phyloP scores from a whole-genome alignment of 495 filamentous ascomycete genomes.

The Hypoxylon rickii region DNA sequence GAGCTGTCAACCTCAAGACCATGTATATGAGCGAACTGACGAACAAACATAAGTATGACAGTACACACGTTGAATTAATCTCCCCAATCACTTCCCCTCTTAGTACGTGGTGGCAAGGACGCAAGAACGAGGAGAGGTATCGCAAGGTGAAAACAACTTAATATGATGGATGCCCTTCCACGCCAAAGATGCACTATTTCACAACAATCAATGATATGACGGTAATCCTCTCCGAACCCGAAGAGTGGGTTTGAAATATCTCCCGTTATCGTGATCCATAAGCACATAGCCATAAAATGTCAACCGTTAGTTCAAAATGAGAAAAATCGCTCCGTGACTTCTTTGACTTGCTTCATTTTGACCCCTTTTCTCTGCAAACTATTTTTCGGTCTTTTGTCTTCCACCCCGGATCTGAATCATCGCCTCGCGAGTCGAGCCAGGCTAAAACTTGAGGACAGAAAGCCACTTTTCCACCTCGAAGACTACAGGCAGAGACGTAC shows the following conservation, averaged over 20 bases:
- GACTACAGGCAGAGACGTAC: slow-evolving; percentile 15
- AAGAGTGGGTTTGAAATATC: slow-evolving; percentile 24
- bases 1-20: not conserved
- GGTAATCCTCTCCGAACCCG: slow-evolving; percentile 26
- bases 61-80: slow-evolving; percentile 7
- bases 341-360: slow-evolving; percentile 10
- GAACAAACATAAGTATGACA: not conserved
- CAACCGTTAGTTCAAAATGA: slow-evolving; percentile 17
- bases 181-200: slow-evolving; percentile 36
- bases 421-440: slow-evolving; percentile 7
- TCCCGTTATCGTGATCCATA: slow-evolving; percentile 37
- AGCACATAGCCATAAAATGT: slow-evolving; percentile 34
- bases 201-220: slow-evolving; percentile 34
- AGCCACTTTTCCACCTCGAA: slow-evolving; percentile 3
- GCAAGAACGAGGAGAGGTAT: slow-evolving; percentile 8
- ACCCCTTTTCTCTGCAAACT: slow-evolving; percentile 16
- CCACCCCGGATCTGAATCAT: slow-evolving; percentile 4
- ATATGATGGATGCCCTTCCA: slow-evolving; percentile 28
- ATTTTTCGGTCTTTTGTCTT: slow-evolving; percentile 2
- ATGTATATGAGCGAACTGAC: not conserved
- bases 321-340: slow-evolving; percentile 22
- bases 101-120: not conserved
- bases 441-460: slow-evolving; percentile 4
- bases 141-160: not conserved
- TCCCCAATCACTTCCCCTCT: slow-evolving; percentile 6